These are phyloP conservation scores for Annulohypoxylon bovei DNA, from an alignment of 495 filamentous ascomycete species.

Conservation along the genomic window DNA sequence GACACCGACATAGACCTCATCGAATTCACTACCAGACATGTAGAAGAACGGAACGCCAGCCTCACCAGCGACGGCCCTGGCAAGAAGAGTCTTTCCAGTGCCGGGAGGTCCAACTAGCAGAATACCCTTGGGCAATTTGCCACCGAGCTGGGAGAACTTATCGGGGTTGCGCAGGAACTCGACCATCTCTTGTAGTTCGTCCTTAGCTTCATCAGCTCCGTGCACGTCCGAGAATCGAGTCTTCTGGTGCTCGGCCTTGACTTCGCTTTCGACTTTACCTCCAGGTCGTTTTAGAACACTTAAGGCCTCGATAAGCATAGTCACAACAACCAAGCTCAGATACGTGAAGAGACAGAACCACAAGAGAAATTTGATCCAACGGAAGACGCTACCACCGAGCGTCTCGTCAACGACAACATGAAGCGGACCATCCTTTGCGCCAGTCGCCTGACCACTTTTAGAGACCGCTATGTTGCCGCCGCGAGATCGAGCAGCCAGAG, in stretches of 20 bases:
- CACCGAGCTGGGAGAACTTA: conserved; percentile 88
- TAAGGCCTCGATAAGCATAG: conserved; percentile 80
- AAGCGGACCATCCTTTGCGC: conserved; percentile 80
- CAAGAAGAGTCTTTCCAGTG: conserved; percentile 97
- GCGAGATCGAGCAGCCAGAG: conserved; percentile 77
- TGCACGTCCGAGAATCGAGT: conserved; percentile 94
- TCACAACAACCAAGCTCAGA: conserved; percentile 75
- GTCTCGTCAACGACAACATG: conserved; percentile 98
- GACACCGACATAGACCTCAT: conserved; percentile 97
- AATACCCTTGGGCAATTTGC: conserved; percentile 96
- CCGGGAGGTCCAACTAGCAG: conserved; percentile 94
- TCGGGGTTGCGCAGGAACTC: conserved; percentile 95
- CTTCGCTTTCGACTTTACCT: conserved; percentile 75
- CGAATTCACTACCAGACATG: conserved; percentile 99
- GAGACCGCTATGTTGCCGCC: conserved; percentile 71
- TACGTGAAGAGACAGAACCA: conserved; percentile 81
- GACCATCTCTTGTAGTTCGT: conserved; percentile 95
- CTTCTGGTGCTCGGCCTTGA: conserved; percentile 88
- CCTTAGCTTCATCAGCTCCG: conserved; percentile 97
- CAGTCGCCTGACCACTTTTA: conserved; percentile 57
- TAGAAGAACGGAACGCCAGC: conserved; percentile 99
- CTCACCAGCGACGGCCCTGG: conserved; percentile 95
- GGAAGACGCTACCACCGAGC: conserved; percentile 77
- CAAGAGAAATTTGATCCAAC: conserved; percentile 87
- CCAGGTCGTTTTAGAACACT: conserved; percentile 81